Base-by-base conservation (phyloP, 73 alveolate genomes). In the Paramecium sexaurelia region DNA sequence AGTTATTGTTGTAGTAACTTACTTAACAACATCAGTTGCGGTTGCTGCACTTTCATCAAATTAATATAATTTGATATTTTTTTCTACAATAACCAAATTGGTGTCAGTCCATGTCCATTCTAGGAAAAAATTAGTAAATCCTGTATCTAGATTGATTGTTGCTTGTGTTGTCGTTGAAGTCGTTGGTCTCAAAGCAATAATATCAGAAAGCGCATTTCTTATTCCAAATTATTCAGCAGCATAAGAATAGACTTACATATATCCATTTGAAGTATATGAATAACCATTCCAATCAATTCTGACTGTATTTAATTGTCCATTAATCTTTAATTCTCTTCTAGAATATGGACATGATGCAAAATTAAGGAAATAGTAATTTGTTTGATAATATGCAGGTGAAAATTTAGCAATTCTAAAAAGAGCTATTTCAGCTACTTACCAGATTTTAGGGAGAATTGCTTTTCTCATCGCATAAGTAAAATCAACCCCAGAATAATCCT, bases 41-140 rank as follows among this genome's bases (percentile, higher is more conserved):
- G 20, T 1, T 0, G 86, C 29, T 8, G 86, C 56, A 27, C 55
- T 35, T 71, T 71, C 56, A 71, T 71, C 86, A 71, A 71, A 71
- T 33, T 33, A 19, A 71, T 71, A 71, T 9, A 71, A 22, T 35
- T 71, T 29, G 19, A 71, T 22, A 13, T 36, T 20, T 15, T 22
- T 32, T 29, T 19, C 22, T 13, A 71, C 86, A 33, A 71, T 61
- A 27, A 40, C 55, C 6, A 71, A 37, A 36, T 32, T 35, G 9
- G 86, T 71, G 15, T 71, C 86, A 35, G 86, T 71, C 86, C 86
- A 71, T 11, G 86, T 37, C 86, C 86, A 71, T 71, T 61, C 83
- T 61, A 61, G 26, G 7, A 0, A 61, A 27, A 61, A 61, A 26
- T 3, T 45, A 26, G 19, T 61, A 24, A 61, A 61, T 26, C 47